A percentile compares a stretch with the other conserved stretches of the same genome.
Conservation (phyloP, 805 yeast species). For the Danielia reshetovae region DNA sequence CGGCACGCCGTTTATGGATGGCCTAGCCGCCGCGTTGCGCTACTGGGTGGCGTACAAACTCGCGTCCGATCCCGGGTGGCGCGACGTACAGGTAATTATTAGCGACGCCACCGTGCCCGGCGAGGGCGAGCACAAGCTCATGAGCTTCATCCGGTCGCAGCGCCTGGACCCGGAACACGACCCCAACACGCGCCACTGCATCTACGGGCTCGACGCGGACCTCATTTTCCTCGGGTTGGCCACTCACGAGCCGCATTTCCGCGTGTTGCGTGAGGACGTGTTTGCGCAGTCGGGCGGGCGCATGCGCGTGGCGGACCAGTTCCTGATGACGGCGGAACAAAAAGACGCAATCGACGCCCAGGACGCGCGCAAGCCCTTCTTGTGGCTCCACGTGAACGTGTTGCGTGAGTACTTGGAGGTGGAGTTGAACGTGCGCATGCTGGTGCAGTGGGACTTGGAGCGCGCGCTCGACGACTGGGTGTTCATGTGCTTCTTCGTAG, state of each 20-base stretch:
- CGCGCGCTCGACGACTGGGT: slow-evolving; percentile 99
- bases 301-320: slow-evolving; percentile 44
- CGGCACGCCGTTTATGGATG: slow-evolving; percentile 97
- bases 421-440: slow-evolving; percentile 71
- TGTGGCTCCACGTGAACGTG: slow-evolving; percentile 89
- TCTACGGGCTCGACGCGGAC: slow-evolving; percentile 97
- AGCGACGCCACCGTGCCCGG: slow-evolving; percentile 98
- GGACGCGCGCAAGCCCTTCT: slow-evolving; percentile 71
- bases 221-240: slow-evolving; percentile 93
- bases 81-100: slow-evolving; percentile 77
- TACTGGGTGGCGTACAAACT: slow-evolving; percentile 93
- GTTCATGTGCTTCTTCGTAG: slow-evolving; percentile 96
- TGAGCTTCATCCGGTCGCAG: slow-evolving; percentile 92
- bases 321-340: slow-evolving; percentile 61
- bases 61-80: slow-evolving; percentile 91
- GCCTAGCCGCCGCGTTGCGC: slow-evolving; percentile 72
- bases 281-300: slow-evolving; percentile 66
- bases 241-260: slow-evolving; percentile 96
- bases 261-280: slow-evolving; percentile 92
- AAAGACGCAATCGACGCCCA: slow-evolving; percentile 35
- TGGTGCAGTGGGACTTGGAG: slow-evolving; percentile 81
- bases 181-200: slow-evolving; percentile 93
- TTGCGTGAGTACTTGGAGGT: slow-evolving; percentile 82
- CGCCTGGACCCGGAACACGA: slow-evolving; percentile 81
- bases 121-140: slow-evolving; percentile 98